Evolutionary conservation across 495 filamentous ascomycete genomes (phyloP).

Genomic region (Penicillium parvum): DNA sequence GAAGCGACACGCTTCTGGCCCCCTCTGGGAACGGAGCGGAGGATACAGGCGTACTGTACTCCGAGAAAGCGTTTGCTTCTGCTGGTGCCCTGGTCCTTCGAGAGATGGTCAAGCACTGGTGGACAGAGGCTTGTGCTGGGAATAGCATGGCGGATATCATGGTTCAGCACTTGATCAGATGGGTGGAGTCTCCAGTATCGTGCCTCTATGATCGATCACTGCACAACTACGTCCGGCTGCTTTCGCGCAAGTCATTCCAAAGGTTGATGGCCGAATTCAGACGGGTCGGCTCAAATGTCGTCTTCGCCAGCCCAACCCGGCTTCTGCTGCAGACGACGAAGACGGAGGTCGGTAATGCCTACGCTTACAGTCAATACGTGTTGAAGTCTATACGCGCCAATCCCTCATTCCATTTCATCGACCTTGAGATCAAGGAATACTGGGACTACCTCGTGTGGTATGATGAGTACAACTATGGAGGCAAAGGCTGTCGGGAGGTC

Average conservation of each 20-base stretch:
- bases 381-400: slow-evolving; percentile 93
- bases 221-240: slow-evolving; percentile 97
- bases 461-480: slow-evolving; percentile 97
- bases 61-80: slow-evolving; percentile 89
- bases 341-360: slow-evolving; percentile 93
- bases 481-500: slow-evolving; percentile 83
- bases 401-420: slow-evolving; percentile 94
- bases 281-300: slow-evolving; percentile 86
- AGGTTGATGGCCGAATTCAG: slow-evolving; percentile 97
- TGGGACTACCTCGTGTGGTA: slow-evolving; percentile 99
- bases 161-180: slow-evolving; percentile 94
- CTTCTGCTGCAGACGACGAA: slow-evolving; percentile 95
- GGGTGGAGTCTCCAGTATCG: slow-evolving; percentile 86
- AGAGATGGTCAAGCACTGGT: slow-evolving; percentile 99
- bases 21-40: slow-evolving; percentile 65
- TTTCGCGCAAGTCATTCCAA: slow-evolving; percentile 93
- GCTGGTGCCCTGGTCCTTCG: slow-evolving; percentile 84
- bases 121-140: slow-evolving; percentile 87
- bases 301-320: slow-evolving; percentile 85
- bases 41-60: slow-evolving; percentile 64
- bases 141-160: slow-evolving; percentile 95
- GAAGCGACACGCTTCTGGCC: slow-evolving; percentile 57
- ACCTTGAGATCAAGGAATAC: slow-evolving; percentile 96
- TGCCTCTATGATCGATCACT: slow-evolving; percentile 95
- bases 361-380: slow-evolving; percentile 94